Conservation (phyloP, 2,329 filamentous ascomycete species). For the Colletotrichum nymphaeae region DNA sequence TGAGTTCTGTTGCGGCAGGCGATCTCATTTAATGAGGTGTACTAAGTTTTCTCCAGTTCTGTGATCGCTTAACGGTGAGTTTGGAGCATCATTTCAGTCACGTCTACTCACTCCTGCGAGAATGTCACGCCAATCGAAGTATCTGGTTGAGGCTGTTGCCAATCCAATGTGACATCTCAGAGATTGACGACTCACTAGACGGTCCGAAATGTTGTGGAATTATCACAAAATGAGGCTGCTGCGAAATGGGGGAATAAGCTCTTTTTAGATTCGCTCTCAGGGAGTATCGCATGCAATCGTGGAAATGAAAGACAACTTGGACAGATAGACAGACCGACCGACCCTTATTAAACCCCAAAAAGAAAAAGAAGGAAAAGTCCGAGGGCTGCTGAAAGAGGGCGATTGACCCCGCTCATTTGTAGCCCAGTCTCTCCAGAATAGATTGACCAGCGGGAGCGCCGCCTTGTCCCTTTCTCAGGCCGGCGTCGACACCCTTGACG, state of each 20-base stretch:
- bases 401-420: conserved; percentile 28
- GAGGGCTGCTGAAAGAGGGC: not conserved
- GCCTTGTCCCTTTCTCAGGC: conserved; percentile 29
- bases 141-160: not conserved
- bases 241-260: conserved; percentile 3
- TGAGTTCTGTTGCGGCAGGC: not conserved
- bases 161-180: not conserved
- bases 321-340: conserved; percentile 5
- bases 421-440: conserved; percentile 35
- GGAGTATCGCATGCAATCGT: conserved; percentile 28
- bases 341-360: not conserved
- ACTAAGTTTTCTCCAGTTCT: not conserved
- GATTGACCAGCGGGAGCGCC: conserved; percentile 33
- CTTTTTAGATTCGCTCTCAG: conserved; percentile 16
- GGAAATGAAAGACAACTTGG: not conserved
- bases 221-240: not conserved
- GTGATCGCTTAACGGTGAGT: not conserved
- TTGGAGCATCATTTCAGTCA: not conserved
- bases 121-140: not conserved
- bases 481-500: conserved; percentile 41
- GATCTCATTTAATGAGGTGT: not conserved
- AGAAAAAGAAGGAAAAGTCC: not conserved
- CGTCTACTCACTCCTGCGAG: not conserved
- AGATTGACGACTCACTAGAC: not conserved
- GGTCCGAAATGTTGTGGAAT: not conserved